Percentiles rank a stretch among this genome's conserved stretches.
phyloP scores from a whole-genome alignment of 2,329 filamentous ascomycete genomes.

The Pseudogymnoascus sp. region DNA sequence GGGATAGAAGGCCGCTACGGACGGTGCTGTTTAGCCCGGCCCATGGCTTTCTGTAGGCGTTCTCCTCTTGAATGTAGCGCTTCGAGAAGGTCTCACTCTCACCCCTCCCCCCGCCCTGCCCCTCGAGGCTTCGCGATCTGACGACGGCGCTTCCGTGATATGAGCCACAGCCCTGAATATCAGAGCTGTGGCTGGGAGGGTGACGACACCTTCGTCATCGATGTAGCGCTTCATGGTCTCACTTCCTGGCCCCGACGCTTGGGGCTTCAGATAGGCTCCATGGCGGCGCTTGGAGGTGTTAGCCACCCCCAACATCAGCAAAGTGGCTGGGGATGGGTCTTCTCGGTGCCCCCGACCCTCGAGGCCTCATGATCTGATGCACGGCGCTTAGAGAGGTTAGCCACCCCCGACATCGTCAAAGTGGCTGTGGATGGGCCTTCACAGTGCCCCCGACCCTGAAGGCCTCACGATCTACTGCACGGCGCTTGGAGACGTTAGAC shows the following conservation, averaged over 20 bases:
- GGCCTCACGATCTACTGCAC: neutral
- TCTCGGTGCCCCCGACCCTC: too few species aligned
- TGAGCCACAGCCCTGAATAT: neutral
- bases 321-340: neutral
- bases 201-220: neutral
- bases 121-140: neutral
- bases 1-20: neutral
- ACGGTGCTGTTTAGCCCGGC: neutral
- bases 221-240: too few species aligned
- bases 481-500: neutral
- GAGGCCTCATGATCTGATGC: neutral
- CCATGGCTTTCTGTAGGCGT: neutral
- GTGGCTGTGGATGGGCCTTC: too few species aligned
- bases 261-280: neutral
- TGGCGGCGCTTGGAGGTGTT: neutral
- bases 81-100: neutral
- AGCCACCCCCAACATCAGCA: neutral
- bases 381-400: neutral
- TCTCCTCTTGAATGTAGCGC: neutral
- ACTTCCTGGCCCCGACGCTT: neutral
- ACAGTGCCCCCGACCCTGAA: neutral
- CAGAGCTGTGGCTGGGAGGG: neutral
- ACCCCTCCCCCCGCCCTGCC: neutral
- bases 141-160: neutral
- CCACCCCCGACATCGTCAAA: neutral